phyloP scores from a whole-genome alignment of 192 early-diverging fungal genomes.

The Pilaira anomala region DNA sequence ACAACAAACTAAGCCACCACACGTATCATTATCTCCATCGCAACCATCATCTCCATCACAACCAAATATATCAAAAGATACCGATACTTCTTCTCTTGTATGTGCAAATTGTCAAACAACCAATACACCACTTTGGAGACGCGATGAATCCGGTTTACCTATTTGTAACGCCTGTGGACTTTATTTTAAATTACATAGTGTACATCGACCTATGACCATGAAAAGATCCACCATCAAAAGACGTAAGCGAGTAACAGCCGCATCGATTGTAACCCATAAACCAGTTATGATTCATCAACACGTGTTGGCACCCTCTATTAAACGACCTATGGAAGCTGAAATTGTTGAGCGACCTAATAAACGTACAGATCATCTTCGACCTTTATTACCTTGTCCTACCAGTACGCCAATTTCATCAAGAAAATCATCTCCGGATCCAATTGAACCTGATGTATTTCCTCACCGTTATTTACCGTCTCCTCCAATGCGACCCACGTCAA shows the following conservation, averaged over 20 bases:
- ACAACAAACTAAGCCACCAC: too few species aligned
- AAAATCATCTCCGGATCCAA: conserved; percentile 6
- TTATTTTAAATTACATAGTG: conserved; percentile 80
- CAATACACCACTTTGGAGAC: conserved; percentile 72
- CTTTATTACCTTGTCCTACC: conserved; percentile 9
- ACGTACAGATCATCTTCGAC: conserved; percentile 12
- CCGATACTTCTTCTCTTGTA: conserved; percentile 4
- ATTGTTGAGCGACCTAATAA: not conserved
- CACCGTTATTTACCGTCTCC: conserved; percentile 26
- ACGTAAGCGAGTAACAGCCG: conserved; percentile 42
- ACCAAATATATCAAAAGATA: not conserved
- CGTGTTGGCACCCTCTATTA: not conserved
- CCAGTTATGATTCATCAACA: conserved; percentile 1
- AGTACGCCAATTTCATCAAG: not conserved
- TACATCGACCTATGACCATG: conserved; percentile 70
- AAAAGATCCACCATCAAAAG: conserved; percentile 68
- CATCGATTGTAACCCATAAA: not conserved
- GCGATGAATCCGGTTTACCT: conserved; percentile 62
- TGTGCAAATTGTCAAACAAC: conserved; percentile 74
- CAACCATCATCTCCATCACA: conserved; percentile 7
- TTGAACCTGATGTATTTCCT: conserved; percentile 25
- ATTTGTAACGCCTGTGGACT: conserved; percentile 94
- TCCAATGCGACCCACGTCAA: conserved; percentile 17
- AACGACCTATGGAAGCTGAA: not conserved
- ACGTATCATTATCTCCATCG: not conserved